These are phyloP conservation scores for Trypanosoma vivax DNA, from an alignment of 208 protist genomes.

Conservation along the genomic window DNA sequence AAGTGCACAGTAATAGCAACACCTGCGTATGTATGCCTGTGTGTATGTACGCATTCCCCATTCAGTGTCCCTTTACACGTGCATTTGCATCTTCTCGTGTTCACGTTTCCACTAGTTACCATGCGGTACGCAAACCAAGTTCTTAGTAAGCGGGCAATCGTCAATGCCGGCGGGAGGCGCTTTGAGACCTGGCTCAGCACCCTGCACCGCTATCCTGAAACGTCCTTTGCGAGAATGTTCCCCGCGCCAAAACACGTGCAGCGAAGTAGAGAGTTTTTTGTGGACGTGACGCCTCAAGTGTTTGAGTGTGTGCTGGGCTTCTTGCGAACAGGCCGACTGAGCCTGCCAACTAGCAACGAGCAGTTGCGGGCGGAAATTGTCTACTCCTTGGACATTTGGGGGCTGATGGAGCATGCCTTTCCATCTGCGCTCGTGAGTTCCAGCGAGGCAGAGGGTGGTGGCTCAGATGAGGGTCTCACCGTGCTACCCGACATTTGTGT, in stretches of 20 bases:
- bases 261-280: slow-evolving; percentile 41
- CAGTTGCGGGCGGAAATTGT: slow-evolving; percentile 62
- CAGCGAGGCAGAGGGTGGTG: background rate
- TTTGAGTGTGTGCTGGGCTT: slow-evolving; percentile 75
- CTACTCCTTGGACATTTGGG: slow-evolving; percentile 54
- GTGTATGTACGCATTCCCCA: too few relatives aligned
- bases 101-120: background rate
- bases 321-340: slow-evolving; percentile 50
- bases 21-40: too few relatives aligned
- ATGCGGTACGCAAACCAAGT: slow-evolving; percentile 3
- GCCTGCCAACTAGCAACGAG: slow-evolving; percentile 57
- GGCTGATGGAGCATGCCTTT: slow-evolving; percentile 67
- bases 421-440: slow-evolving; percentile 20
- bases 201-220: slow-evolving; percentile 57
- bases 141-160: slow-evolving; percentile 34
- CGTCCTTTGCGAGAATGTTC: slow-evolving; percentile 60
- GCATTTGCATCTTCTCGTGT: background rate
- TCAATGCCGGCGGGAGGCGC: slow-evolving; percentile 62
- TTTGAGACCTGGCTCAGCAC: slow-evolving; percentile 71
- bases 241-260: background rate
- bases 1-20: too few relatives aligned
- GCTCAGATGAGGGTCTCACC: slow-evolving; percentile 11
- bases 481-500: slow-evolving; percentile 73
- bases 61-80: background rate
- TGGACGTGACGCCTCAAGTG: slow-evolving; percentile 71